A percentile compares a stretch with the other conserved stretches of the same genome.
These are phyloP conservation scores for Russula lepida DNA, from an alignment of 768 basidiomycete genomes.

Conservation along the genomic window DNA sequence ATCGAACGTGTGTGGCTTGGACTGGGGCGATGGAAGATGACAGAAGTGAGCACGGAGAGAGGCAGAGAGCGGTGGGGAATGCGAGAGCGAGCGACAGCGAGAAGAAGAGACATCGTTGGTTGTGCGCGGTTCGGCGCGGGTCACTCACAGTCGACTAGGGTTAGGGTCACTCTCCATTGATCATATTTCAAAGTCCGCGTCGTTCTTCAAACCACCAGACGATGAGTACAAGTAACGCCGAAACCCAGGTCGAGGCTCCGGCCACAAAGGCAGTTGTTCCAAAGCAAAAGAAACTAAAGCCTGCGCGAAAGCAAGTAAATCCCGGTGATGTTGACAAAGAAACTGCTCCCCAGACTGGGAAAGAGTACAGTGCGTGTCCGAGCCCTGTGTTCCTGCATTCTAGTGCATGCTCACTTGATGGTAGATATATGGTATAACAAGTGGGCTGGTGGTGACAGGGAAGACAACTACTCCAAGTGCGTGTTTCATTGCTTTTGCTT, in stretches of 20 bases:
- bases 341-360: conserved; percentile 85
- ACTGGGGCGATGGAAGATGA: background rate
- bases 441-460: conserved; percentile 99
- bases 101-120: conserved; percentile 8
- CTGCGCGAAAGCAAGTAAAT: conserved; percentile 91
- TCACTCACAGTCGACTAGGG: background rate
- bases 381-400: background rate
- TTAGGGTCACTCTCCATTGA: background rate
- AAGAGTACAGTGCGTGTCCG: conserved; percentile 80
- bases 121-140: background rate
- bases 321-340: conserved; percentile 84
- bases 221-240: conserved; percentile 16
- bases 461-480: conserved; percentile 92
- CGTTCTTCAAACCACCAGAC: background rate
- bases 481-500: conserved; percentile 25
- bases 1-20: conserved; percentile 10
- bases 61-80: background rate
- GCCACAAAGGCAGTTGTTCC: conserved; percentile 17
- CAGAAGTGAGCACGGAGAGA: background rate
- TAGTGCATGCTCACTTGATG: conserved; percentile 2
- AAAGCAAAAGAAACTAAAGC: conserved; percentile 63
- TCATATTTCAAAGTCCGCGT: background rate
- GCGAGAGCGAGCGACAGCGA: conserved; percentile 1
- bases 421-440: conserved; percentile 98
- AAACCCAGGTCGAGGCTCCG: conserved; percentile 5